Evolutionary conservation across 208 protist genomes (phyloP), one percentile per base, ranked within the genome.

Genomic region (Porcisia deanei): DNA sequence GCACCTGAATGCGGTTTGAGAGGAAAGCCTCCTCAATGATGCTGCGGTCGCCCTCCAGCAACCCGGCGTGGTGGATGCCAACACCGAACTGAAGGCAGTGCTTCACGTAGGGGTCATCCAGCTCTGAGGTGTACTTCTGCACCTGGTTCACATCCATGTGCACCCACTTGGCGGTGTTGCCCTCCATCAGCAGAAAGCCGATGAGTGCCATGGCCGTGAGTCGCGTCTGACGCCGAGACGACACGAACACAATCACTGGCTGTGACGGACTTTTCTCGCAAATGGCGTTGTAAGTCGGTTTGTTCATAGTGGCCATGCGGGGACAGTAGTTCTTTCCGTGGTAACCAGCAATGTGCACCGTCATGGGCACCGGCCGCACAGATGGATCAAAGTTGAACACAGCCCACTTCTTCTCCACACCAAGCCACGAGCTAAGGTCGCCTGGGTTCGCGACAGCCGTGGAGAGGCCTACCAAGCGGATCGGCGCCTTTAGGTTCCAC

Each of bases 281-380:
- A 79, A 99, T 99, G 34, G 98, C 96, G 61, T 95, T 94, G 92
- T 99, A 99, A 8, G 95, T 83, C 37, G 99, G 99, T 89, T 99
- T 99, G 93, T 99, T 99, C 99, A 99, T 99, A 5, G 98, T 94
- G 12, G 94, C 97, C 99, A 99, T 99, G 53, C 99, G 91, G 22
- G 99, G 98, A 85, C 98, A 99, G 90, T 99, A 99, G 83, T 99
- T 88, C 79, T 97, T 94, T n/a, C 98, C 98, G 39, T 93, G 89
- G 85, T 99, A 99, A 22, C 98, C 98, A 52, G 97, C 81, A 71
- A 99, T 99, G 90, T 99, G 96, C 65, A 98, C 93, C 54, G 97
- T 94, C 80, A 99, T 96, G 30, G 98, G 98, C 18, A 99, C 99
- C 5, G 99, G 99, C 16, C 99, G 93, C 61, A 99, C 98, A 4